Base-by-base conservation (phyloP, 495 filamentous ascomycete genomes). In the Parmelia sp. region DNA sequence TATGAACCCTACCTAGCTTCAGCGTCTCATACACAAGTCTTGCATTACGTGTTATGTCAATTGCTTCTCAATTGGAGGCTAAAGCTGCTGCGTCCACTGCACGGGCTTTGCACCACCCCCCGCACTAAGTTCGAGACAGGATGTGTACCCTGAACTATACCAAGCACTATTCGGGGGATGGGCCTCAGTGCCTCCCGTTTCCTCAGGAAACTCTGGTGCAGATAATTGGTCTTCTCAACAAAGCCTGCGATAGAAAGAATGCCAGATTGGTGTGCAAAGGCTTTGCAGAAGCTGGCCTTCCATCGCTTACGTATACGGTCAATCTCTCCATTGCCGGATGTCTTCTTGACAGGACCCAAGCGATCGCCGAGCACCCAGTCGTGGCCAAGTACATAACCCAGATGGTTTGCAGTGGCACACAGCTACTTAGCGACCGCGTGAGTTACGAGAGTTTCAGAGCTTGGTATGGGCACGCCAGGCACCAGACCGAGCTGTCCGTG, bases 221-320 rank as follows among this genome's bases (percentile, higher is more conserved):
- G 11, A 6, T 55, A 2, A 55, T 55, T n/a, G 6, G 51, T 33
- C 51, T 55, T 55, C 51, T 55, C 15, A 17, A 55, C 29, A 55
- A 55, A 55, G 51, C 51, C 21, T 55, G 27, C 7, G 51, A 55
- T 23, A 55, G 51, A 55, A 55, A 15, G 29, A 55, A 25, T 33
- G 29, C 51, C 29, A 55, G 51, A 55, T 25, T 55, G 29, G 29
- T 55, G 17, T 55, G 51, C 51, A 55, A 33, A 21, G 51, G 17
- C 51, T 55, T 55, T 33, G 51, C 51, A 33, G 17, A 55, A 33
- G 51, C 51, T 55, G 51, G 51, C 51, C 29, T 55, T 29, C 49
- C 49, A 11, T 53, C 49, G 25, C 25, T 53, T 31, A 53, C 49
- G 5, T 31, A 53, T 31, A 53, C 49, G 14, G 49, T 53, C 27